Evolutionary conservation across 345 rosid species (phyloP), one percentile per base, ranked within the genome.

Genomic region (Lepidium aucheri): DNA sequence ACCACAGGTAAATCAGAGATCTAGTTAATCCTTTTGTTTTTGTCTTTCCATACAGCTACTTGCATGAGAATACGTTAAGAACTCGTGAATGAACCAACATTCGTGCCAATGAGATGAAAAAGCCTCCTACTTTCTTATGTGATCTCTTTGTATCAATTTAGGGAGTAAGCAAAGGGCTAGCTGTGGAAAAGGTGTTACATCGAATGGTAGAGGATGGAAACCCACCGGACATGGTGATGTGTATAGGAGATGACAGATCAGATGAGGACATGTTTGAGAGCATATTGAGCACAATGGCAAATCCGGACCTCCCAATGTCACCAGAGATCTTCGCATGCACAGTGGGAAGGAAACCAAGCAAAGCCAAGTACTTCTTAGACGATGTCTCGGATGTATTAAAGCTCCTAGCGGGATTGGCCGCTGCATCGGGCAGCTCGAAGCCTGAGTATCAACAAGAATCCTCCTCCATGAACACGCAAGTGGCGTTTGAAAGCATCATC

Each of bases 241-340:
- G 97, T 63, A 75, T 88, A 60, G 96, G 96, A 24, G 97, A 91
- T 65, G 97, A 91, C 77, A 81, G 83, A 83, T 90, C 95, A 16
- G 97, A 90, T 67, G 95, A 90, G 60, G 97, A 90, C 77, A 90
- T 90, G 97, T 91, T 91, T 66, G 85, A 87, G 76, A 86, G 90
- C 79, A 84, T 88, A 74, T 69, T 76, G 39, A 79, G 75, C 69
- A 77, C 80, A n/a, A 76, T 79, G 58, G 74, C 82, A 30, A 53
- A 72, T 69, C 79, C 85, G 3, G 80, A 83, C 26, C 73, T 83
- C 63, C 85, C 85, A n/a, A 57, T 42, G 43, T 57, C 78, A 65
- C 95, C 92, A 1, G 96, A 91, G 75, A 83, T 91, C 17, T 86
- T 86, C 33, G 97, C 97, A 9, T 88, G 97, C 83, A 91, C 96